Base-by-base conservation (phyloP, 768 basidiomycete genomes). In the Panellus pusillus region DNA sequence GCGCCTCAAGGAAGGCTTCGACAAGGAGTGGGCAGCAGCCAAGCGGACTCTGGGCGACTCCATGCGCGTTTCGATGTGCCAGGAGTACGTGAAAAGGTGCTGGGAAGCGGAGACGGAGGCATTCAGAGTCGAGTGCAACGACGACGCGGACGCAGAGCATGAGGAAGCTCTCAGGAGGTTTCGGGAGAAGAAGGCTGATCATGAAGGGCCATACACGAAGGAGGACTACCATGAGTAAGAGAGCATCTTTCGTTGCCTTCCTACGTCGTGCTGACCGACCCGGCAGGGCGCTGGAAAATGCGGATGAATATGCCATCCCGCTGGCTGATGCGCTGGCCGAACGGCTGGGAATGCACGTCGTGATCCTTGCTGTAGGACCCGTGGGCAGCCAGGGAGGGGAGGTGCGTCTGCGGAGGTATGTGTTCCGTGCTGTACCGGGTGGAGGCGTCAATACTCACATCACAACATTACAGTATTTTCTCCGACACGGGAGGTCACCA, bases 141-240 rank as follows among this genome's bases (percentile, higher is more conserved):
- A 14, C 28, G 13, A 41, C 9, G 43, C 28, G 7, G 35, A 24
- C 4, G 35, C 13, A 17, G 31, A 38, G 41, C 43, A 58, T 29
- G 28, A 18, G 3, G 37, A 40, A 18, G 53, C 41, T 11, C 3
- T 58, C 14, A 28, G 15, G 15, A 27, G 17, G 5, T 58, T 47
- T 42, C 44, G 44, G 14, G 48, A 18, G 13, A 4, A 32, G 8
- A n/a, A 27, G 6, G 6, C 28, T 12, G 24, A n/a, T n/a, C n/a
- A n/a, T n/a, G 35, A 15, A n/a, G 24, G 35, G 6, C 39, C 37
- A 20, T 2, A 13, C 7, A 35, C 36, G 2, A 24, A 35, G 4
- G 52, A 58, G 45, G 46, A 35, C 2, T 54, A 54, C n/a, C 31
- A 54, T 14, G 15, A 47, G 57, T 58, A 40, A 44, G 52, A 32